These are phyloP conservation scores for Sisymbrium irio DNA, from an alignment of 345 rosid species.

Conservation along the genomic window DNA sequence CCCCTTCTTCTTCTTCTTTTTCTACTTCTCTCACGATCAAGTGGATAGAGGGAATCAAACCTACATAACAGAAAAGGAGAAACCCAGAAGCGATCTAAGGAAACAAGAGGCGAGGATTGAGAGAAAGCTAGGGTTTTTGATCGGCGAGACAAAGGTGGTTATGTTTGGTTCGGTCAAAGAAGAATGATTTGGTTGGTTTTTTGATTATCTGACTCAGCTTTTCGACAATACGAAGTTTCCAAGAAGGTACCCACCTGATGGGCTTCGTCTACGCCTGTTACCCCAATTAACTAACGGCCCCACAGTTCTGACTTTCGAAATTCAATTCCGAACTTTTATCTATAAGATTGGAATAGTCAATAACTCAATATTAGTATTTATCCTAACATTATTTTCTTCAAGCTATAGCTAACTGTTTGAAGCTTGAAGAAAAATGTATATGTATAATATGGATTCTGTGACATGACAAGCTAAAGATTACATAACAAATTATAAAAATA, in stretches of 20 bases:
- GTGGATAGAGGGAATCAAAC: conserved; percentile 14
- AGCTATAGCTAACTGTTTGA: no score
- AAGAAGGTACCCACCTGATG: not conserved
- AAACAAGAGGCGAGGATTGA: not conserved
- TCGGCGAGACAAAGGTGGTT: not conserved
- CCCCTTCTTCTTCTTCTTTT: not conserved
- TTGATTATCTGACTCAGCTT: not conserved
- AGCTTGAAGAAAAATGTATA: no score
- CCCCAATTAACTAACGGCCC: not conserved
- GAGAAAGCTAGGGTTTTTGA: conserved; percentile 5
- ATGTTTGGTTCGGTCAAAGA: not conserved
- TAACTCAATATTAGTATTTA: no score
- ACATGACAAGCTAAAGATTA: no score
- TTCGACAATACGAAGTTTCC: conserved; percentile 13
- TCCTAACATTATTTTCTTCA: no score
- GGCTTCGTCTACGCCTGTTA: not conserved
- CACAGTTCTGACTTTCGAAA: not conserved
- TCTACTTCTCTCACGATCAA: not conserved
- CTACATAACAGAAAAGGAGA: not conserved
- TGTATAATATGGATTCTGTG: no score
- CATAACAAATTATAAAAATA: no score
- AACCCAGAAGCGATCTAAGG: not conserved
- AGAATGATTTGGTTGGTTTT: not conserved
- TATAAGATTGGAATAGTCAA: not conserved
- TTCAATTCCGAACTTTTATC: not conserved